Evolutionary conservation across 352 stramenopile genomes (phyloP), one percentile per base, ranked within the genome.

Genomic region (Globisporangium orthogonon): DNA sequence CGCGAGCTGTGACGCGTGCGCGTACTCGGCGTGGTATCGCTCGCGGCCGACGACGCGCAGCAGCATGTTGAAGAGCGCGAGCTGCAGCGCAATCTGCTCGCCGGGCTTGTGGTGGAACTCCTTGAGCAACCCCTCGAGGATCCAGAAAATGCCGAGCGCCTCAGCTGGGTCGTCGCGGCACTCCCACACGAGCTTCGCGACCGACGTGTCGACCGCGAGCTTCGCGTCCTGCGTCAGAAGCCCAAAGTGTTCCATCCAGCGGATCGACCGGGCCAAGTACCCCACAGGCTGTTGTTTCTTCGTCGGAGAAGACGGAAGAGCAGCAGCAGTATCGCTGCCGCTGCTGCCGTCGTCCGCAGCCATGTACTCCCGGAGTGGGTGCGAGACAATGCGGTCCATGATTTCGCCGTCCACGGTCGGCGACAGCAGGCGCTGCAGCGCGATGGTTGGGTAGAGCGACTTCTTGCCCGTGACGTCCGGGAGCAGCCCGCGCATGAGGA

Each of bases 401-500:
- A 95, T 94, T 49, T 96, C 87, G 44, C 76, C 67, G 39, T 91
- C 93, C 49, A 97, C 84, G 56, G 97, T 93, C 15, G 87, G 76
- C 39, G 94, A 96, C 6, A 99, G 73, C 47, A 96, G 73, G 35
- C 86, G 82, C 58, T 98, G 93, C 43, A 99, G 68, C 52, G 87
- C 81, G 49, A 98, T 94, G 30, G 90, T 97, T 41, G 95, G 92
- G 74, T 98, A 98, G 11, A 90, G 64, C 41, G 80, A 91, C 59
- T 92, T 89, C 49, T 91, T 92, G 58, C 96, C 96, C 23, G 85
- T 97, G 23, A 99, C 94, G 35, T 97, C 83, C 28, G 89, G 94
- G 62, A 99, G 87, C 48, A 97, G 73, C 63, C 95, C 96, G 63
- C 97, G 87, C 94, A 99, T 98, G 46, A 99, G 76, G 66, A 97